A percentile compares a stretch with the other conserved stretches of the same genome.
phyloP scores from a whole-genome alignment of 768 basidiomycete species.

The Suillus decipiens region DNA sequence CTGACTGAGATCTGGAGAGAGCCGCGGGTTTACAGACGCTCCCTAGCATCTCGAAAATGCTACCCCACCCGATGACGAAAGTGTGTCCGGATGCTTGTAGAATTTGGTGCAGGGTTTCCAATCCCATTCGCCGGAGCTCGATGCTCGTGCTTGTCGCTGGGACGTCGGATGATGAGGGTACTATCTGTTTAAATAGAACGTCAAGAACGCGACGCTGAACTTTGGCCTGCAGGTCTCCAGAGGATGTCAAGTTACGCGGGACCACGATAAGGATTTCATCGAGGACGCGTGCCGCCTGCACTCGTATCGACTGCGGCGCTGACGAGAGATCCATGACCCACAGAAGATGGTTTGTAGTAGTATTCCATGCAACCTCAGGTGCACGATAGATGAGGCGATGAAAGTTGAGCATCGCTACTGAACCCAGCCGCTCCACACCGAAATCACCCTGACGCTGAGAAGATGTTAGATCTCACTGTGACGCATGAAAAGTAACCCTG shows the following conservation, averaged over 20 bases:
- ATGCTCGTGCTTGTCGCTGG: conserved; percentile 51
- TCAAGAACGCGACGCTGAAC: conserved; percentile 86
- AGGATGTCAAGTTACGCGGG: conserved; percentile 64
- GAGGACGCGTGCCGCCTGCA: conserved; percentile 86
- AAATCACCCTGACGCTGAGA: conserved; percentile 88
- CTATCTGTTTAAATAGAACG: conserved; percentile 80
- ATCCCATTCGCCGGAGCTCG: conserved; percentile 84
- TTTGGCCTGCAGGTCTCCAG: conserved; percentile 62
- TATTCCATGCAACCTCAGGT: conserved; percentile 82
- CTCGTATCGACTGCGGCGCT: conserved; percentile 76
- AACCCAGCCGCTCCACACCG: conserved; percentile 85
- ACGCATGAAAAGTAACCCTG: neutral
- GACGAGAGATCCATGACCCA: conserved; percentile 67
- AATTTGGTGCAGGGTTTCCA: conserved; percentile 88
- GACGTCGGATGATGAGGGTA: conserved; percentile 37
- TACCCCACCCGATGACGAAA: conserved; percentile 90
- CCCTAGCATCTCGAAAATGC: conserved; percentile 87
- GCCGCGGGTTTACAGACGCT: conserved; percentile 75
- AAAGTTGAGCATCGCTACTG: conserved; percentile 80
- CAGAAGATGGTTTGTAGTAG: conserved; percentile 78
- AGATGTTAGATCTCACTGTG: conserved; percentile 6
- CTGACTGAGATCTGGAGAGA: conserved; percentile 36
- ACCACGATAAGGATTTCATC: conserved; percentile 82
- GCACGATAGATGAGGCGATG: conserved; percentile 84
- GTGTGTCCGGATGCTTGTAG: conserved; percentile 91